phyloP scores from a whole-genome alignment of 129 eudicot genomes.

The Cynara cardunculus region DNA sequence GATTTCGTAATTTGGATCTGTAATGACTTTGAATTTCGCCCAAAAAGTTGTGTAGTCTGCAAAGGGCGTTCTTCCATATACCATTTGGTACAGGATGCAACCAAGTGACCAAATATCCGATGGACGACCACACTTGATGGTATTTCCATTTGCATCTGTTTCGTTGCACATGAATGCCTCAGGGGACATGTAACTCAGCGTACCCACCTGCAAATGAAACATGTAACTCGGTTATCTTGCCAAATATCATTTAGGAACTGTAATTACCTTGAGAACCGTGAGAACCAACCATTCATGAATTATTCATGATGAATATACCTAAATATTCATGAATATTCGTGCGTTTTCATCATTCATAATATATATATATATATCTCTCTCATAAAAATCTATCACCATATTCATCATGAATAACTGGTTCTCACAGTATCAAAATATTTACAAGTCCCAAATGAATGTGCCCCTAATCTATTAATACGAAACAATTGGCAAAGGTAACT shows the following conservation, averaged over 20 bases:
- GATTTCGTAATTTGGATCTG: constrained; percentile 83
- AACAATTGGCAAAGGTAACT: not conserved
- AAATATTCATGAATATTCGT: not conserved
- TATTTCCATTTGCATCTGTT: constrained; percentile 80
- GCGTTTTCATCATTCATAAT: not conserved
- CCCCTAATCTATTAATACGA: not conserved
- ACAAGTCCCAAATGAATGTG: not conserved
- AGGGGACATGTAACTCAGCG: constrained; percentile 98
- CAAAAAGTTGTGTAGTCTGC: constrained; percentile 90
- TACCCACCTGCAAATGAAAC: constrained; percentile 68
- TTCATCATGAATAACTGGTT: not conserved
- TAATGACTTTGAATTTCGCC: constrained; percentile 92
- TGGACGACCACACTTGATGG: constrained; percentile 90
- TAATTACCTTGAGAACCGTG: not conserved
- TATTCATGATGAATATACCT: not conserved
- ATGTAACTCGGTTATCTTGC: not conserved
- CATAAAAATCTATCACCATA: not conserved
- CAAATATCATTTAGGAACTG: not conserved
- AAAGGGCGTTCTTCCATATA: constrained; percentile 94
- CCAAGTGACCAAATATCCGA: constrained; percentile 99
- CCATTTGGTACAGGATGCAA: constrained; percentile 99
- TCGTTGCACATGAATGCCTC: constrained; percentile 98
- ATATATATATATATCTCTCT: too few species aligned
- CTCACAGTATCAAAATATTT: too few species aligned
- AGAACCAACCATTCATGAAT: not conserved